Percentiles rank a stretch among this genome's conserved stretches.
Conservation (phyloP, 176 grass and related monocot genomes). For the Ananas comosus region DNA sequence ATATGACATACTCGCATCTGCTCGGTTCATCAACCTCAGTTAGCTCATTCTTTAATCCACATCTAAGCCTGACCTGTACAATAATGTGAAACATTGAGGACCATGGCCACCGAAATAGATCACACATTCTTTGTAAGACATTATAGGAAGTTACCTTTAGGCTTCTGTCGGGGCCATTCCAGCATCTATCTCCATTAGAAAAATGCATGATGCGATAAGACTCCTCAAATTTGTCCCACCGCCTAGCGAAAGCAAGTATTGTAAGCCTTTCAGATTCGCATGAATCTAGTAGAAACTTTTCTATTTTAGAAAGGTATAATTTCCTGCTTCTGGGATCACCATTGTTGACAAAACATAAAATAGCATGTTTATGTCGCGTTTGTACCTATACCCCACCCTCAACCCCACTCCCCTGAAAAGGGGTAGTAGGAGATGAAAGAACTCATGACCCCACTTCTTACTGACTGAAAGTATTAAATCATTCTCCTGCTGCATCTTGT, state of each 20-base stretch:
- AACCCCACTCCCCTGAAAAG: too few relatives aligned
- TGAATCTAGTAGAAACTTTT: background rate
- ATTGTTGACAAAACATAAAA: background rate
- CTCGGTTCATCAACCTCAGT: conserved; percentile 82
- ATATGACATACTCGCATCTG: conserved; percentile 87
- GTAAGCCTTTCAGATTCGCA: background rate
- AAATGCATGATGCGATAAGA: conserved; percentile 78
- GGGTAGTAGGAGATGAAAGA: too few relatives aligned
- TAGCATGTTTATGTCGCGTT: background rate
- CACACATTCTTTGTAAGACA: background rate
- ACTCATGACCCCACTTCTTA: too few relatives aligned
- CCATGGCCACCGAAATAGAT: background rate
- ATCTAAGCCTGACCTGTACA: conserved; percentile 75
- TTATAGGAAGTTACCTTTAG: conserved; percentile 43
- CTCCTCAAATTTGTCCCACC: conserved; percentile 95
- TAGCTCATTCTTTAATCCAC: conserved; percentile 80
- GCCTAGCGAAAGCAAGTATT: conserved; percentile 37
- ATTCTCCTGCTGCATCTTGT: too few relatives aligned
- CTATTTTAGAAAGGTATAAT: background rate
- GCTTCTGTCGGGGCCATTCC: conserved; percentile 95
- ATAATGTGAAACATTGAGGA: conserved; percentile 10
- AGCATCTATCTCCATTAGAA: conserved; percentile 78
- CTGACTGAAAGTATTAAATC: too few relatives aligned
- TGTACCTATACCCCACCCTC: too few relatives aligned
- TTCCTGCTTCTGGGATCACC: background rate